Evolutionary conservation across 768 basidiomycete species (phyloP), one percentile per base, ranked within the genome.

Genomic region (Baorangia bicolor): DNA sequence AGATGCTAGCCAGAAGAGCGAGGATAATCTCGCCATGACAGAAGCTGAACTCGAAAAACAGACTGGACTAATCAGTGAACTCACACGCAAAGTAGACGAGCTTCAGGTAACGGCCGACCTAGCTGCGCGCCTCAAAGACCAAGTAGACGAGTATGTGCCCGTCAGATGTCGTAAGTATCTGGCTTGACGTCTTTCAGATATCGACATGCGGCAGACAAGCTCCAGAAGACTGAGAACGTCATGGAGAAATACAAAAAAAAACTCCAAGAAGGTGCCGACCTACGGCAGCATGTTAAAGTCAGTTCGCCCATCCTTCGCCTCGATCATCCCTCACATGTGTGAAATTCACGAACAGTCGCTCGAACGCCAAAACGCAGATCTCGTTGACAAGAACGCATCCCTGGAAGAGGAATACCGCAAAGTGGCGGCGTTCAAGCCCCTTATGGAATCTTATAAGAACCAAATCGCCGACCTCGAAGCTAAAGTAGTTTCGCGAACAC

Each of bases 171-270:
- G 3, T 28, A 49, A 50, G 55, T 33, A 43, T 8, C 12, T 14
- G 18, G 33, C 44, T 56, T 50, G 44, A 44, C 8, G 1, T 41
- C 33, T 35, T 39, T 27, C 56, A 96, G 94, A 67, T 92, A 93
- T 65, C 87, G 88, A 6, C 94, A 98, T 74, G 89, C 93, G 6
- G 90, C 92, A 4, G 97, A 98, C 64, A 91, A 86, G 61, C 77
- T 94, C 39, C 88, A 91, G 64, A 98, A 98, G 78, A 90, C 87
- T 1, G 97, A 98, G 74, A 95, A 95, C 66, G 94, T 97, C 28
- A 92, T 97, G 83, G 94, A 98, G 73, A 99, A 98, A 72, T 95
- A 98, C 73, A 96, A 95, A 77, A 95, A 92, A 81, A 99, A 98
- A 74, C 81, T 98, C 1, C 96, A 98, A 64, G 97, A 98, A 69